Percentiles rank a stretch among this genome's conserved stretches.
These are phyloP conservation scores for Clonostachys rosea DNA, from an alignment of 2,329 filamentous ascomycete genomes.

Conservation along the genomic window DNA sequence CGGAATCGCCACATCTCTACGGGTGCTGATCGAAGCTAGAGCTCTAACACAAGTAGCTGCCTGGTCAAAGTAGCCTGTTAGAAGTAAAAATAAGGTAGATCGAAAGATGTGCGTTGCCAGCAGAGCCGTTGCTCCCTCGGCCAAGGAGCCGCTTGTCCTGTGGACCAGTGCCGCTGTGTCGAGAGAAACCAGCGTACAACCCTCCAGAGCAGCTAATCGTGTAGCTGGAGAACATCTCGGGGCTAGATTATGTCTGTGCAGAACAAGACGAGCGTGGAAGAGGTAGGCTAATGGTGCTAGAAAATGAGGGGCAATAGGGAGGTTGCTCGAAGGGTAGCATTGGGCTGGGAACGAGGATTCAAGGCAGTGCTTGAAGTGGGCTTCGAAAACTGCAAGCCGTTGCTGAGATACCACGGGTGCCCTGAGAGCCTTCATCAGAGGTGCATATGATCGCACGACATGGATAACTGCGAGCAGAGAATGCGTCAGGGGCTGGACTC, in stretches of 20 bases:
- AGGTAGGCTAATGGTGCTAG: constrained; percentile 74
- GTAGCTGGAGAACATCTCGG: constrained; percentile 63
- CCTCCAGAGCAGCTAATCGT: constrained; percentile 68
- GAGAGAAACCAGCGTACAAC: constrained; percentile 68
- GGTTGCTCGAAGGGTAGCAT: constrained; percentile 63
- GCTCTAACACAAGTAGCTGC: constrained; percentile 71
- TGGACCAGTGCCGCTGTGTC: constrained; percentile 76
- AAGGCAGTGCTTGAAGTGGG: constrained; percentile 72
- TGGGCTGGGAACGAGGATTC: constrained; percentile 71
- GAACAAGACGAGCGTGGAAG: constrained; percentile 75
- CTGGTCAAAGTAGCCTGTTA: constrained; percentile 67
- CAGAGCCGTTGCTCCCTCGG: constrained; percentile 66
- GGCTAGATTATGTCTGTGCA: constrained; percentile 85
- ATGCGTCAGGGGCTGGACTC: constrained; percentile 54
- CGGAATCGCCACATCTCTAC: constrained; percentile 66
- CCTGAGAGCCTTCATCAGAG: constrained; percentile 66
- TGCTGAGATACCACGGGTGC: constrained; percentile 61
- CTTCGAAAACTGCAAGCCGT: constrained; percentile 74
- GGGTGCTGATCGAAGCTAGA: constrained; percentile 64
- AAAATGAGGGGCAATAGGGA: constrained; percentile 67
- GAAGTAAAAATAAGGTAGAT: constrained; percentile 73
- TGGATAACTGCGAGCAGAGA: constrained; percentile 77
- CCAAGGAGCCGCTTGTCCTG: constrained; percentile 56
- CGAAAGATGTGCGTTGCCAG: constrained; percentile 85
- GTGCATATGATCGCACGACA: constrained; percentile 72